phyloP scores from a whole-genome alignment of 2,329 filamentous ascomycete species.

The Microdochium bolleyi region DNA sequence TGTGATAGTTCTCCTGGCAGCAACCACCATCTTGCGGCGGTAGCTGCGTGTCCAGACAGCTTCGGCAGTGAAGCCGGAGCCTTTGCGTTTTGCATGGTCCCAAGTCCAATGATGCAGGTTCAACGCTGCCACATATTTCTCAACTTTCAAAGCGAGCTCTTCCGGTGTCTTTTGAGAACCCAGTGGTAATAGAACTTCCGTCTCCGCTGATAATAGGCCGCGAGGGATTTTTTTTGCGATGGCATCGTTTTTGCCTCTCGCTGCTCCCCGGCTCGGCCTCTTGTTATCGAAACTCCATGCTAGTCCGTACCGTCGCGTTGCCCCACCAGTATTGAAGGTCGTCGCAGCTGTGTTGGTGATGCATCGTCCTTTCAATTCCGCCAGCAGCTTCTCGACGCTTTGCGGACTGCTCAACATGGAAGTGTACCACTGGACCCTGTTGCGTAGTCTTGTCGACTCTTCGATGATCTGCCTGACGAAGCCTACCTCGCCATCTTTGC shows the following conservation, averaged over 20 bases:
- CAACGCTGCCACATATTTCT: background rate
- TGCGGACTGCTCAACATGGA: constrained; percentile 80
- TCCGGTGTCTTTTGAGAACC: background rate
- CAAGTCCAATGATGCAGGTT: background rate
- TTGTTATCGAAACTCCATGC: constrained; percentile 74
- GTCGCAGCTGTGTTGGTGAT: constrained; percentile 78
- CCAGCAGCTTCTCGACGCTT: constrained; percentile 56
- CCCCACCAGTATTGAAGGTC: constrained; percentile 67
- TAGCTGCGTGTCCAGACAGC: background rate
- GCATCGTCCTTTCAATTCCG: constrained; percentile 43
- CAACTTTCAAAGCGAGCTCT: background rate
- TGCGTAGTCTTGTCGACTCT: constrained; percentile 54
- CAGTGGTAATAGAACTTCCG: background rate
- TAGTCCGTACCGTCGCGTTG: constrained; percentile 79
- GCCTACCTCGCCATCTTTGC: constrained; percentile 64
- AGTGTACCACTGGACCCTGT: constrained; percentile 76
- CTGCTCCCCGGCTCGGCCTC: constrained; percentile 41
- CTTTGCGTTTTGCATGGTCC: background rate
- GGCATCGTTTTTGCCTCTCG: constrained; percentile 11
- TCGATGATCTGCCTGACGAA: constrained; percentile 66
- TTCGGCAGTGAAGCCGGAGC: background rate
- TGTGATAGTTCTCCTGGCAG: background rate
- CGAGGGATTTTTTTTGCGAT: background rate
- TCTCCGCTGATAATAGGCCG: background rate
- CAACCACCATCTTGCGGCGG: background rate